Conservation (phyloP, 208 protist species). For the Acanthamoeba sp. region DNA sequence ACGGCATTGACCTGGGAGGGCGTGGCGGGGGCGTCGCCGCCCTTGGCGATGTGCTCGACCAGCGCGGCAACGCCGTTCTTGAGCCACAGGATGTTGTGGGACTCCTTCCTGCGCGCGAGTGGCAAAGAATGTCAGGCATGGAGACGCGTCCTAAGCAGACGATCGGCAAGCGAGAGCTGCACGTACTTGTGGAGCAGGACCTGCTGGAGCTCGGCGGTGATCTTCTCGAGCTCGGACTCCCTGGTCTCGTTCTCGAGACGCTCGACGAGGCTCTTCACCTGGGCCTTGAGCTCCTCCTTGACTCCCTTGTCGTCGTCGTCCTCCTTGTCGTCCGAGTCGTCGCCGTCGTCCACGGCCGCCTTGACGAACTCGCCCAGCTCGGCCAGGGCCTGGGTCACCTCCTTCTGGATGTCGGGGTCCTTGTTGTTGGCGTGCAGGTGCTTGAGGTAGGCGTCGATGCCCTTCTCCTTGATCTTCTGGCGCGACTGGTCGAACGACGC, state of each 20-base stretch:
- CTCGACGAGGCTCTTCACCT: slow-evolving; percentile 38
- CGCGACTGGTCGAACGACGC: slow-evolving; percentile 18
- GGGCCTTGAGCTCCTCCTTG: slow-evolving; percentile 55
- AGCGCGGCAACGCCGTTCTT: slow-evolving; percentile 29
- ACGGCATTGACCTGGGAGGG: slow-evolving; percentile 42
- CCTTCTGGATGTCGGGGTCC: slow-evolving; percentile 51
- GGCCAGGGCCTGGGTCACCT: slow-evolving; percentile 41
- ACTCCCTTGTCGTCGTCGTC: slow-evolving; percentile 34
- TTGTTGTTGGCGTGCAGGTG: neutral
- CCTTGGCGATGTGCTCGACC: slow-evolving; percentile 36
- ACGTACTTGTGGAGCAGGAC: slow-evolving; percentile 40
- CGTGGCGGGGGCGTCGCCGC: neutral
- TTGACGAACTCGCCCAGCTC: slow-evolving; percentile 67
- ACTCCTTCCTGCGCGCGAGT: slow-evolving; percentile 19
- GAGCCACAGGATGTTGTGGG: slow-evolving; percentile 61
- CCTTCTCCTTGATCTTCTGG: slow-evolving; percentile 62
- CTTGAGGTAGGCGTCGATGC: slow-evolving; percentile 40
- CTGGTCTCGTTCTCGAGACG: slow-evolving; percentile 18
- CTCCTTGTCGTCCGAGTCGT: slow-evolving; percentile 22
- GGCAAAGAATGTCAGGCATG: neutral
- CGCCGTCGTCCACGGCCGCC: slow-evolving; percentile 15
- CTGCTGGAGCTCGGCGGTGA: slow-evolving; percentile 26
- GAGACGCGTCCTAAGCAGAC: neutral
- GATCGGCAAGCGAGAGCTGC: neutral
- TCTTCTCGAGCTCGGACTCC: slow-evolving; percentile 60